Evolutionary conservation across 2,329 filamentous ascomycete genomes (phyloP).

Genomic region (Sclerotinia trifoliorum): DNA sequence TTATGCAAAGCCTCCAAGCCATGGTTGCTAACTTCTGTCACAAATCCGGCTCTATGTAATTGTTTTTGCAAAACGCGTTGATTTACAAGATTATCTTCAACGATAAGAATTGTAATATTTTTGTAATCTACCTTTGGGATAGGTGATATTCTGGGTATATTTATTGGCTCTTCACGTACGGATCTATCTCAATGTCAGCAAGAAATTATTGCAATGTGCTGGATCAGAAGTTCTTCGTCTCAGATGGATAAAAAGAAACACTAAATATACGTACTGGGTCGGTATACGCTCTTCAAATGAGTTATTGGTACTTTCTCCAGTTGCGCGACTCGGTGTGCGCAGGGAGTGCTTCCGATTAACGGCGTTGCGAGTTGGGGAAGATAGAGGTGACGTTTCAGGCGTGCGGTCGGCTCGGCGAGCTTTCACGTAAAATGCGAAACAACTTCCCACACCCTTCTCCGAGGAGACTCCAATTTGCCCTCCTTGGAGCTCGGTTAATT

Average conservation of each 20-base stretch:
- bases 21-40: conserved; percentile 62
- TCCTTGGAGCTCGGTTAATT: conserved; percentile 76
- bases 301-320: not conserved
- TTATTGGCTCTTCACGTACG: not conserved
- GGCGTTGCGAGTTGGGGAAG: conserved; percentile 2
- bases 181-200: conserved; percentile 1
- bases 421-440: conserved; percentile 70
- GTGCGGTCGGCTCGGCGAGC: conserved; percentile 40
- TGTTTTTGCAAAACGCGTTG: conserved; percentile 63
- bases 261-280: not conserved
- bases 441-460: conserved; percentile 66
- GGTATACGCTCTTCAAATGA: not conserved
- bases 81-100: conserved; percentile 68
- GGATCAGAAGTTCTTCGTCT: not conserved
- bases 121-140: conserved; percentile 9
- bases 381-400: conserved; percentile 15
- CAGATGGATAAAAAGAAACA: not conserved
- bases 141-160: not conserved
- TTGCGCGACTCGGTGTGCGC: not conserved
- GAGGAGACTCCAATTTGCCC: conserved; percentile 76
- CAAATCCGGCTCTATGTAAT: conserved; percentile 59
- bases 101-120: conserved; percentile 52
- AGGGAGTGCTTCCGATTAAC: not conserved
- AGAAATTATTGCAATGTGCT: not conserved
- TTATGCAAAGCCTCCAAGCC: conserved; percentile 61